These are phyloP conservation scores for Quercus rubra DNA, from an alignment of 306 rosid species.

Conservation along the genomic window DNA sequence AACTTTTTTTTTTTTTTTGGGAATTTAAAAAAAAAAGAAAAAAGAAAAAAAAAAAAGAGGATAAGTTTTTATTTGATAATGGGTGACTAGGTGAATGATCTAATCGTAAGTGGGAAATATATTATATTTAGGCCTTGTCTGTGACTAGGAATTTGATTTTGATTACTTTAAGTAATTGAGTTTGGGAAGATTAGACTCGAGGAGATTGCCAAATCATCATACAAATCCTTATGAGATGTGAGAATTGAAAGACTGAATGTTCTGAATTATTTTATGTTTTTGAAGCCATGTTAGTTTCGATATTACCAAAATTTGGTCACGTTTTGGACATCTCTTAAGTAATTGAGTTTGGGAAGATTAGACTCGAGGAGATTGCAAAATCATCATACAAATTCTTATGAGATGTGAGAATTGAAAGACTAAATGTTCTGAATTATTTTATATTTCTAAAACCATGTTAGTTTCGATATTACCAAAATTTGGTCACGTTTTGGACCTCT, in stretches of 20 bases:
- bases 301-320: no score
- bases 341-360: background rate
- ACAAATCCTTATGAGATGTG: background rate
- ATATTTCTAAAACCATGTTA: no score
- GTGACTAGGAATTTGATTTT: background rate
- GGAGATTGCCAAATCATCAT: background rate
- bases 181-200: background rate
- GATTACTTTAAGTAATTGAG: background rate
- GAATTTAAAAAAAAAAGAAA: background rate
- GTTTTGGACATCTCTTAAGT: background rate
- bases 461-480: no score
- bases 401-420: background rate
- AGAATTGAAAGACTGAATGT: background rate
- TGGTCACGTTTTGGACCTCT: no score
- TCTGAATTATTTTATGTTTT: background rate
- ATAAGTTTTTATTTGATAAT: constrained; percentile 18
- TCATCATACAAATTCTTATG: background rate
- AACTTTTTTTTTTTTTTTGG: background rate
- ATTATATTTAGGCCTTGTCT: constrained; percentile 26
- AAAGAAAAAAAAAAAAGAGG: background rate
- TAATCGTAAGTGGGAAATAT: background rate
- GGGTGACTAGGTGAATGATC: constrained; percentile 13
- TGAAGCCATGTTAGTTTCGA: no score
- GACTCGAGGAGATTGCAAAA: background rate
- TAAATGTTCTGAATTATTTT: background rate